Base-by-base conservation (phyloP, 352 stramenopile species). In the Elongisporangium prolatum region DNA sequence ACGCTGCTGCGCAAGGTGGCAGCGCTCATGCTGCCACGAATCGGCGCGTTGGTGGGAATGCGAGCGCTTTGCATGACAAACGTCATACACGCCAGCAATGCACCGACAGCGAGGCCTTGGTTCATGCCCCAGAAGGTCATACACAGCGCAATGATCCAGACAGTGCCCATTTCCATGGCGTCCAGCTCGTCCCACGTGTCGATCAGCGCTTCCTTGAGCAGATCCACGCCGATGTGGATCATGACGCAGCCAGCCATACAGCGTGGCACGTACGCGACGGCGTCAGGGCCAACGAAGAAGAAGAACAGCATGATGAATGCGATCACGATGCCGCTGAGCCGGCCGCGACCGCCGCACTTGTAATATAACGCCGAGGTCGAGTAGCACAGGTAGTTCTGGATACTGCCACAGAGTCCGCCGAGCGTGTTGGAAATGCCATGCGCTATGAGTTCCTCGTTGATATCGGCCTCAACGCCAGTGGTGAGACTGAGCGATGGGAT, bases 41-140 rank as follows among this genome's bases (percentile, higher is more conserved):
- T 93, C 3, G 90, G 89, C 9, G 90, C 86, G 22, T 88, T 87
- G 18, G 95, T 95, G 2, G 81, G 81, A 5, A 79, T 70, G 25
- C 83, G 84, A 13, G 93, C 87, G 65, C 78, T 89, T 57, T 97
- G 88, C 62, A 97, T 79, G 18, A 93, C 88, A 72, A 97, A 98
- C 0, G 89, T 97, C 51, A 91, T 83, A 25, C 95, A 86, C 7
- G 92, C 90, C 11, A 95, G 69, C 57, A 98, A 63, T 8, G 87
- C 79, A 17, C 91, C 94, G 50, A 96, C 86, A 2, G 93, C 78
- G 38, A 98, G 78, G 10, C 83, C 83, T 47, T 93, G 73, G 66
- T 91, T 95, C 89, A 98, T 98, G 4, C 92, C 92, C 80, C 82
- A 95, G 40, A 95, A 86, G 9, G 88, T 97, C 92, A 98, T 97